Conservation (phyloP, 2,329 filamentous ascomycete species). For the Camillea tinctor region DNA sequence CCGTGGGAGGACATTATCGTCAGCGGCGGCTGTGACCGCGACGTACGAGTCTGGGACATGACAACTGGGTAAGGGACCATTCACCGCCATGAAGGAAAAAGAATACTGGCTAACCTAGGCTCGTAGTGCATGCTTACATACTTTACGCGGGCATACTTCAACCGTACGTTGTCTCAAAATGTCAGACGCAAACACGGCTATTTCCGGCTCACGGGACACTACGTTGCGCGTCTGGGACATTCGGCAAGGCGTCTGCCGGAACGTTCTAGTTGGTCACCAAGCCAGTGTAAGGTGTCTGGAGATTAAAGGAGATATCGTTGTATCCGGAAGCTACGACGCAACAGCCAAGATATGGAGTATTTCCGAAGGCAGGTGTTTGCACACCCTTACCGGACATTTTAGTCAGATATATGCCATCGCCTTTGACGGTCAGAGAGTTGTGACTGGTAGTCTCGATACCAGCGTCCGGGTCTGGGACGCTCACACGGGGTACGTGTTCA, state of each 20-base stretch:
- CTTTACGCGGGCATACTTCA: conserved; percentile 89
- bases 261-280: conserved; percentile 91
- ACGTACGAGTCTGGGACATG: conserved; percentile 96
- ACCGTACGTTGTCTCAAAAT: conserved; percentile 97
- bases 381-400: conserved; percentile 90
- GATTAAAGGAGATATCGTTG: conserved; percentile 93
- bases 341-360: conserved; percentile 98
- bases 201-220: conserved; percentile 93
- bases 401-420: conserved; percentile 99
- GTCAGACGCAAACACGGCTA: conserved; percentile 90
- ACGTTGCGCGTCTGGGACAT: conserved; percentile 96
- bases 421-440: conserved; percentile 90
- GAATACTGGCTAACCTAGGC: conserved; percentile 27
- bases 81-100: neutral
- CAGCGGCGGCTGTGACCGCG: conserved; percentile 92
- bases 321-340: conserved; percentile 98
- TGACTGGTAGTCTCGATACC: conserved; percentile 93
- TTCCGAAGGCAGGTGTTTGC: conserved; percentile 86
- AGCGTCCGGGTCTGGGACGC: conserved; percentile 98
- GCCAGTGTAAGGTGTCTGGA: conserved; percentile 93
- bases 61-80: conserved; percentile 69
- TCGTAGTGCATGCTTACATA: conserved; percentile 69
- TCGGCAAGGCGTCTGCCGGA: conserved; percentile 79
- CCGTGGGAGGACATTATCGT: conserved; percentile 95
- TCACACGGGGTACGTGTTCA: conserved; percentile 66